A percentile compares a stretch with the other conserved stretches of the same genome.
phyloP scores from a whole-genome alignment of 805 yeast genomes.

The Vanderwaltozyma yarrowii region DNA sequence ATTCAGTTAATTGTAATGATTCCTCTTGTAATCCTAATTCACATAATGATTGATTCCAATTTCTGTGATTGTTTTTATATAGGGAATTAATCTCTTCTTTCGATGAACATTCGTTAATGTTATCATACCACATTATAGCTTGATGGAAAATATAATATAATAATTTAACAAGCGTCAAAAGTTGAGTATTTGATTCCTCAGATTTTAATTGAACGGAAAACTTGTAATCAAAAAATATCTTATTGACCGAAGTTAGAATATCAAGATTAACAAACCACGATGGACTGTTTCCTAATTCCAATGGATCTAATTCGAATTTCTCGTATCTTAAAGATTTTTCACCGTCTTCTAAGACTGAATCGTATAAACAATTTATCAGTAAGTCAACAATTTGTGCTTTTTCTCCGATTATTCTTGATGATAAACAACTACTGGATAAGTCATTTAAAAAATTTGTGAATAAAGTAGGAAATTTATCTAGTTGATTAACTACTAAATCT shows the following conservation, averaged over 20 bases:
- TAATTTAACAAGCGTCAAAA: constrained; percentile 32
- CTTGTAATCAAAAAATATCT: constrained; percentile 28
- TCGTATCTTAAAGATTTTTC: constrained; percentile 32
- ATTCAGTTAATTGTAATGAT: constrained; percentile 55
- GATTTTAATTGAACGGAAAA: constrained; percentile 9
- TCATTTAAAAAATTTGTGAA: constrained; percentile 17
- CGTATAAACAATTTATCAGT: constrained; percentile 19
- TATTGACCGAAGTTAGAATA: constrained; percentile 32
- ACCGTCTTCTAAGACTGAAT: constrained; percentile 28
- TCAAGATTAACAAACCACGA: constrained; percentile 43
- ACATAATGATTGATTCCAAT: constrained; percentile 55
- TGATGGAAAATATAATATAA: constrained; percentile 33
- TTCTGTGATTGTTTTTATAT: constrained; percentile 18
- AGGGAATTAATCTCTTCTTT: constrained; percentile 25
- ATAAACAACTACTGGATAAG: constrained; percentile 4
- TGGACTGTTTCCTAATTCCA: constrained; percentile 20
- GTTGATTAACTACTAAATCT: constrained; percentile 16
- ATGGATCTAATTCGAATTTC: constrained; percentile 25
- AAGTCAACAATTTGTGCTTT: constrained; percentile 16
- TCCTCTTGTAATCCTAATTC: constrained; percentile 39
- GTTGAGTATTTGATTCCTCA: constrained; percentile 7
- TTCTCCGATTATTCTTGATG: constrained; percentile 8
- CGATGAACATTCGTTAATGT: background rate
- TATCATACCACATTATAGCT: constrained; percentile 26
- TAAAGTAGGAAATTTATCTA: constrained; percentile 20